Evolutionary conservation across 768 basidiomycete species (phyloP), one percentile per base, ranked within the genome.

Genomic region (Albatrellus ellisii): DNA sequence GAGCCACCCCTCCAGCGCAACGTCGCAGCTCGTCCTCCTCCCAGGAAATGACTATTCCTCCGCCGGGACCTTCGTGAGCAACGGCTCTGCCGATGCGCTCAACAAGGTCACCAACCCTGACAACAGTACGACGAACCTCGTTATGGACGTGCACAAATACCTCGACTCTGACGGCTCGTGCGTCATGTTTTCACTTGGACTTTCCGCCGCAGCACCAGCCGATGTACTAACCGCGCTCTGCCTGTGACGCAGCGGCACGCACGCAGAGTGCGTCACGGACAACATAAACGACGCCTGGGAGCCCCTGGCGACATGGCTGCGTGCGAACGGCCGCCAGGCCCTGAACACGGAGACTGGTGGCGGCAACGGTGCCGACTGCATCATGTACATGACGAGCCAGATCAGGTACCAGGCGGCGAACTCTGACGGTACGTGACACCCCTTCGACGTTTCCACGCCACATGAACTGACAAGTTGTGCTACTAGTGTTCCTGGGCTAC

Each of bases 71-170:
- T 76, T 75, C 46, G 55, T 72, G 32, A 65, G 67, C 2, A 68
- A 69, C 36, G 68, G 68, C 4, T 72, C 71, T 21, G 72, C 66
- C 2, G 63, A 62, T 11, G 68, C 73, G 2, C 59, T 79, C 25
- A 51, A 46, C 46, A 61, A 51, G 32, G 66, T 74, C 27, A 61
- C 36, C 4, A 72, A 72, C 48, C 65, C 62, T 24, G 70, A 73
- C 46, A 67, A 70, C 4, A 62, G 57, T 17, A 61, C 43, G 11
- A 64, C 57, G 18, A 62, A 63, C 51, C 63, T 77, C 31, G 58
- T 78, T 44, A 68, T 78, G 50, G 77, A 79, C 49, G 73, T 76
- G 2, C 76, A 78, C 64, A 70, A 73, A 52, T 77, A 77, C 57
- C 66, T 73, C 36, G 75, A 78, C 55, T 59, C 50, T 12, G 72